phyloP scores from a whole-genome alignment of 2,329 filamentous ascomycete species.

The Sclerotinia nivalis region DNA sequence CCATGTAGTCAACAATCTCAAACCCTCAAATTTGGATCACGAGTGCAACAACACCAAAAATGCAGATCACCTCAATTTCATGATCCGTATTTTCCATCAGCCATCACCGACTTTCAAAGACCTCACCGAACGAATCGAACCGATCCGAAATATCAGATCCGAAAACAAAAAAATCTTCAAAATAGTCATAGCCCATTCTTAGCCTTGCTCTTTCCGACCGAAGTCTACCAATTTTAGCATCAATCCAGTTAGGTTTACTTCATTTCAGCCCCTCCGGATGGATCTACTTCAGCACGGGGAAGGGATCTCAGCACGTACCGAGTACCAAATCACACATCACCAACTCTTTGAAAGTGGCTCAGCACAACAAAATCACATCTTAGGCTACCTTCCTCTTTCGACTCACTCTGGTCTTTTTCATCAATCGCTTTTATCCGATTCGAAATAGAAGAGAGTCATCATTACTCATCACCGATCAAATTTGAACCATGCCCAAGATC shows the following conservation, averaged over 20 bases:
- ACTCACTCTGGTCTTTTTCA: not conserved
- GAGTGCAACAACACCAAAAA: slow-evolving; percentile 9
- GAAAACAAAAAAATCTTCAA: not conserved
- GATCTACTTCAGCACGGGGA: not conserved
- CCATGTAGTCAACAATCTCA: slow-evolving; percentile 20
- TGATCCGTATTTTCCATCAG: not conserved
- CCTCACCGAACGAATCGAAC: slow-evolving; percentile 1
- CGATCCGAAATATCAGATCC: not conserved
- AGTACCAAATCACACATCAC: slow-evolving; percentile 1
- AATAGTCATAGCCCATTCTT: slow-evolving; percentile 2
- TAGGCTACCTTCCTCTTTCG: slow-evolving; percentile 17
- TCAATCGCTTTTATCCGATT: not conserved
- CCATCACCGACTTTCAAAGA: slow-evolving; percentile 5
- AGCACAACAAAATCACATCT: slow-evolving; percentile 15
- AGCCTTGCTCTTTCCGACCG: slow-evolving; percentile 11
- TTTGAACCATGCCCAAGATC: slow-evolving; percentile 19
- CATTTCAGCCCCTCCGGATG: slow-evolving; percentile 1
- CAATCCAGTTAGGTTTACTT: not conserved
- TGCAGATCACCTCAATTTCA: slow-evolving; percentile 15
- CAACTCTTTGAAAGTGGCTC: slow-evolving; percentile 17
- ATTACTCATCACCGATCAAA: slow-evolving; percentile 1
- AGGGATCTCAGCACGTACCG: slow-evolving; percentile 8
- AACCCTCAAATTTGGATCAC: slow-evolving; percentile 17
- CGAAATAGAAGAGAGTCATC: slow-evolving; percentile 9
- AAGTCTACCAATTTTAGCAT: not conserved